Conservation (phyloP, 371 early-diverging fungal genomes). For the Mucor racemosus region DNA sequence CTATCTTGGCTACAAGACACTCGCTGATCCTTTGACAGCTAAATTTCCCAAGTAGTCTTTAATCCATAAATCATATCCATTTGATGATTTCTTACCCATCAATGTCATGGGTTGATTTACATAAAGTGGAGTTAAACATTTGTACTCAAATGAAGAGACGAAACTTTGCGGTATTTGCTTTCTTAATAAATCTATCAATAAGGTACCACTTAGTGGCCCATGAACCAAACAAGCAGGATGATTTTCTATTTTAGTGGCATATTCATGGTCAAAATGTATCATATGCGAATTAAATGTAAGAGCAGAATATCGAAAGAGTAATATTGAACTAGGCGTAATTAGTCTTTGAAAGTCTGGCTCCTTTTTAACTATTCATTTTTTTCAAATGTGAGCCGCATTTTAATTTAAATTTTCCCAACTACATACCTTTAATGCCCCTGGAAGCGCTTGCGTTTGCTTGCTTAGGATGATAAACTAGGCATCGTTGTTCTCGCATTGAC, state of each 20-base stretch:
- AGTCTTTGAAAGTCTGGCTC: conserved; percentile 57
- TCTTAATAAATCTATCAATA: conserved; percentile 65
- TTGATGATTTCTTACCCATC: conserved; percentile 44
- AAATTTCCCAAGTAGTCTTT: conserved; percentile 65
- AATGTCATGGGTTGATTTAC: conserved; percentile 60
- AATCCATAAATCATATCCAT: conserved; percentile 74
- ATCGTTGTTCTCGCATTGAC: conserved; percentile 72
- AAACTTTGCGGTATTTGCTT: conserved; percentile 35
- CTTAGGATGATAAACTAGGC: conserved; percentile 69
- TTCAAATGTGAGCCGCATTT: not conserved
- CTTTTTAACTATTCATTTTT: conserved; percentile 42
- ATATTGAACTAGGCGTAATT: conserved; percentile 67
- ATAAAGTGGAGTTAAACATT: conserved; percentile 71
- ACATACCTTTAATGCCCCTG: conserved; percentile 18
- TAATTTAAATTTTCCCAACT: not conserved
- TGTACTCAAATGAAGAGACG: conserved; percentile 59
- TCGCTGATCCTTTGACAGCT: conserved; percentile 74
- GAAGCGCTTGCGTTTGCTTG: conserved; percentile 6
- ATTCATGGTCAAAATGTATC: conserved; percentile 81
- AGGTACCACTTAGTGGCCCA: conserved; percentile 81
- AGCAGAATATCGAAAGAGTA: conserved; percentile 85
- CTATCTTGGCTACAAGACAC: not conserved
- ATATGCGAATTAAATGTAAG: conserved; percentile 85
- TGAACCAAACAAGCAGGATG: conserved; percentile 83
- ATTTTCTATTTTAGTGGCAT: conserved; percentile 72